A percentile compares a stretch with the other conserved stretches of the same genome.
phyloP scores from a whole-genome alignment of 2,329 filamentous ascomycete genomes.

The Fusarium sp. region DNA sequence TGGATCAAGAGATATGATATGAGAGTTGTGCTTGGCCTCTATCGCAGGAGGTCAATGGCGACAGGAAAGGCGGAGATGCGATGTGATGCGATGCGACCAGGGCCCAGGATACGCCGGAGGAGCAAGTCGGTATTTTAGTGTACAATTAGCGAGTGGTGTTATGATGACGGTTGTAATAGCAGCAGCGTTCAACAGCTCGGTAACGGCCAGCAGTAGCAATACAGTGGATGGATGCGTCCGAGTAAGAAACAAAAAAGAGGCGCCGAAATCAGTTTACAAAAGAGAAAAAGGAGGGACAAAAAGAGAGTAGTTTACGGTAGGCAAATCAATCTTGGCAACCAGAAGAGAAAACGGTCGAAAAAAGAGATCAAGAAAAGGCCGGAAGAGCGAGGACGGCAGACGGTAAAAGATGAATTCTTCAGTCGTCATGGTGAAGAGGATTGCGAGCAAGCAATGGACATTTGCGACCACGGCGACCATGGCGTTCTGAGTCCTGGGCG shows the following conservation, averaged over 20 bases:
- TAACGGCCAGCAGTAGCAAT: too few relatives aligned
- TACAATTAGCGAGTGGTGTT: constrained; percentile 9
- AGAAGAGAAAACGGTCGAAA: neutral
- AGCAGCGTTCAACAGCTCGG: neutral
- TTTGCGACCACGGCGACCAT: constrained; percentile 23
- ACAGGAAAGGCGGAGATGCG: constrained; percentile 38
- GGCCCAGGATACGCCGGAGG: constrained; percentile 11
- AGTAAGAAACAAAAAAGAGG: neutral
- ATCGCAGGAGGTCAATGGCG: too few relatives aligned
- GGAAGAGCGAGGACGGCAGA: neutral
- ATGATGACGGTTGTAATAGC: neutral
- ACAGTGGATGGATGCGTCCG: neutral
- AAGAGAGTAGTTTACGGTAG: neutral
- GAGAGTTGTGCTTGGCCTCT: too few relatives aligned
- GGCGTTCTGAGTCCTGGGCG: constrained; percentile 25
- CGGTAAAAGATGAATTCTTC: constrained; percentile 7
- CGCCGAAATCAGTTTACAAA: neutral
- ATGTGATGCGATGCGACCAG: too few relatives aligned
- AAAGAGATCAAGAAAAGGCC: neutral
- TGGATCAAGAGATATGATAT: constrained; percentile 33
- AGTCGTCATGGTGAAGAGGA: constrained; percentile 38
- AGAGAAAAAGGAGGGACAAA: neutral
- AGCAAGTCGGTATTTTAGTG: constrained; percentile 34
- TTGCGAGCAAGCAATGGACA: constrained; percentile 27
- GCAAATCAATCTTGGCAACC: too few relatives aligned